Evolutionary conservation across 1,284 basidiomycete species (phyloP), one percentile per base, ranked within the genome.

Genomic region (Xanthoconium separans): DNA sequence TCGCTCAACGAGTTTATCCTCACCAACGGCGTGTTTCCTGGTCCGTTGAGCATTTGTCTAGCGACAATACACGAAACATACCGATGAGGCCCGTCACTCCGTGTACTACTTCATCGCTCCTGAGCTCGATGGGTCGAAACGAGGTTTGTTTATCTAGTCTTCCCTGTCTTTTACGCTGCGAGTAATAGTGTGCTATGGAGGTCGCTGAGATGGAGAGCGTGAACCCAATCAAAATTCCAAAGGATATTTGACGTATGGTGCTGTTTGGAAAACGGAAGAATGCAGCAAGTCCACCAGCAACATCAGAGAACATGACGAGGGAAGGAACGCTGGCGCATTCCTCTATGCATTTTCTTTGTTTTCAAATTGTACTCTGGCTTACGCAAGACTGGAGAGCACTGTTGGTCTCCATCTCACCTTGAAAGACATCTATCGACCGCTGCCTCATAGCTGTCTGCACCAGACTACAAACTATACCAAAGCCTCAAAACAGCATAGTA

Each of bases 1-100:
- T 97, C 82, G 62, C 93, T 97, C 53, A 99, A 71, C 4, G 91
- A 95, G 61, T 91, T 91, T 55, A 99, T 97, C 55, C 95, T 80
- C 53, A 99, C 79, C 39, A 99, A 77, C 0, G 95, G 95, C 2
- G 96, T 99, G 66, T 98, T 97, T 36, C 96, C 94, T 95, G 33
- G 16, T 36, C 29, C 30, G 8, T 49, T n/a, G 22, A 39, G 33
- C 22, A 16, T 2, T 22, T 4, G 36, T 37, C n/a, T 43, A 24
- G n/a, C 20, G 31, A 12, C 0, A 29, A 6, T 24, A 33, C 31
- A 10, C 11, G 42, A 46, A 50, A 66, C 79, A 30, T 55, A 91
- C 93, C 93, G 57, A 97, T 95, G 20, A 96, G 73, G 0, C 91
- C 93, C 9, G 83, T 79, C 10, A 95, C 84, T 0, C 93, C 92